These are phyloP conservation scores for Diaporthe ilicicola DNA, from an alignment of 2,329 filamentous ascomycete species.

Conservation along the genomic window DNA sequence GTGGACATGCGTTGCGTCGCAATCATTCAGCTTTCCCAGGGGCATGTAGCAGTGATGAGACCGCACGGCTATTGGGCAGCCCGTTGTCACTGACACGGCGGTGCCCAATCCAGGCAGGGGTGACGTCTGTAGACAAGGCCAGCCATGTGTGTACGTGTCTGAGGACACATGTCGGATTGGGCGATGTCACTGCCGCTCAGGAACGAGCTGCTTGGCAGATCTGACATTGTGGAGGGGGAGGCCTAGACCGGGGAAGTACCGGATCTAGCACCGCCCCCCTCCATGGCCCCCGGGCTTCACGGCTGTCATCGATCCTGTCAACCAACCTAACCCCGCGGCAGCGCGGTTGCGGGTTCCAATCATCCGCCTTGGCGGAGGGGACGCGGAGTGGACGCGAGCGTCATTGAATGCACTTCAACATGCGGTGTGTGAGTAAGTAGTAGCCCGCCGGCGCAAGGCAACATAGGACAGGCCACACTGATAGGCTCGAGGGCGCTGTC, in stretches of 20 bases:
- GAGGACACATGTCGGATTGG: not conserved
- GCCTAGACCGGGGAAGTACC: conserved; percentile 9
- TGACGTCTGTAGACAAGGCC: not conserved
- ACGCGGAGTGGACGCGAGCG: not conserved
- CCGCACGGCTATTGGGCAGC: conserved; percentile 18
- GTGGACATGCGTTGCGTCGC: not conserved
- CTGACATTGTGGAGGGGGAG: not conserved
- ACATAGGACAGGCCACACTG: not conserved
- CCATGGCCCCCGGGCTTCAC: not conserved
- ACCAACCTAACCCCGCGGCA: not conserved
- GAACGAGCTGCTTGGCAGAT: conserved; percentile 23
- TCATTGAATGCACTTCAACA: not conserved
- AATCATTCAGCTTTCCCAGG: not conserved
- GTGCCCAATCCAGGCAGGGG: conserved; percentile 14
- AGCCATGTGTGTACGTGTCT: too few relatives aligned
- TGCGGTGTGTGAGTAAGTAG: conserved; percentile 4
- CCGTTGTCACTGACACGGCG: not conserved
- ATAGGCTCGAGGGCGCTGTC: not conserved
- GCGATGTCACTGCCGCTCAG: conserved; percentile 21
- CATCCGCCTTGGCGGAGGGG: not conserved
- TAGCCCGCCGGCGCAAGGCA: not conserved
- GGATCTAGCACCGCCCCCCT: conserved; percentile 3
- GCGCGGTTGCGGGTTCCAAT: not conserved
- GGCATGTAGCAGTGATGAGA: conserved; percentile 4
- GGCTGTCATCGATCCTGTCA: not conserved